A percentile compares a stretch with the other conserved stretches of the same genome.
Conservation (phyloP, 148 eudicot genomes). For the Camellia granthamiana region DNA sequence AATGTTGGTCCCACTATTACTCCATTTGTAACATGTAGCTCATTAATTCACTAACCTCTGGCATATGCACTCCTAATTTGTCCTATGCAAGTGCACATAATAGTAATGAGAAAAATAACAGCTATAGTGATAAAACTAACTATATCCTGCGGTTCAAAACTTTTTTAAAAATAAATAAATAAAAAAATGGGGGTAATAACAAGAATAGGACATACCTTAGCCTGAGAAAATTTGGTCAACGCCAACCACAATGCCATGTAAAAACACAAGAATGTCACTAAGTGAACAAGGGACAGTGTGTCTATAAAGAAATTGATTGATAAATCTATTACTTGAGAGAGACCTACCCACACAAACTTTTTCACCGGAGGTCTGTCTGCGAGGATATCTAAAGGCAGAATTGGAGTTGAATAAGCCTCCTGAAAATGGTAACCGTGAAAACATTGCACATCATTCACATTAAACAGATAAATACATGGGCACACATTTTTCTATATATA, state of each 20-base stretch:
- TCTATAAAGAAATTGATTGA: neutral
- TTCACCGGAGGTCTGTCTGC: constrained; percentile 75
- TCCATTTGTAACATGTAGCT: neutral
- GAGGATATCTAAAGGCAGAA: constrained; percentile 73
- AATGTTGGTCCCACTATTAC: neutral
- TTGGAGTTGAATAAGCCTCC: constrained; percentile 87
- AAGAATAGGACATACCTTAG: constrained; percentile 46
- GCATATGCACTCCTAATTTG: neutral
- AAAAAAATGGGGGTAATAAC: neutral
- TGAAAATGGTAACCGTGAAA: constrained; percentile 12
- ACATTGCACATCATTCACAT: neutral
- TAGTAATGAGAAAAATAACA: neutral
- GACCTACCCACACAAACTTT: constrained; percentile 67
- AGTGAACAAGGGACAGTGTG: constrained; percentile 16
- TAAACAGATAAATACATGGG: neutral
- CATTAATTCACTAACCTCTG: neutral
- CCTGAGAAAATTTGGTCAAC: constrained; percentile 41
- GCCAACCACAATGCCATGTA: constrained; percentile 28
- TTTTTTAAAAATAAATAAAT: too few relatives aligned
- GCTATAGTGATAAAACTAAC: neutral
- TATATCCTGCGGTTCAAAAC: neutral
- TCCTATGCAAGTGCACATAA: neutral
- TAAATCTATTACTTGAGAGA: constrained; percentile 3
- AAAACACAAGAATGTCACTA: constrained; percentile 16
- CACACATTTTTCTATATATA: neutral